Conservation (phyloP, 2,329 filamentous ascomycete species). For the Leptoxyphium fumago region DNA sequence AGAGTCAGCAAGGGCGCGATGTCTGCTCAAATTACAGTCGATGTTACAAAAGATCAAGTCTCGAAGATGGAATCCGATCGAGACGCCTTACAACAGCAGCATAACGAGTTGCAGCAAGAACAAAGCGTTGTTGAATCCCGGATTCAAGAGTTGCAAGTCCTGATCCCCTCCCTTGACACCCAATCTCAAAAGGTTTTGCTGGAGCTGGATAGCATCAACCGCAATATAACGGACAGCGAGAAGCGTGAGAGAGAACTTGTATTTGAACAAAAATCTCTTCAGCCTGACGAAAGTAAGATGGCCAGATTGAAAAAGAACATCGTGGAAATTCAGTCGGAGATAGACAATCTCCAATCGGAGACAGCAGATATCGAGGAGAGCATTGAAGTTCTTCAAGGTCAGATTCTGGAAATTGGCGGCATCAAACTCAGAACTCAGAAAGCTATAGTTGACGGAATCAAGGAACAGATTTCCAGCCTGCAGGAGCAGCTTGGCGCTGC, state of each 20-base stretch:
- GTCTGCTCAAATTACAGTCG: slow-evolving; percentile 87
- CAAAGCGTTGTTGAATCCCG: slow-evolving; percentile 64
- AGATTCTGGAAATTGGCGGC: slow-evolving; percentile 96
- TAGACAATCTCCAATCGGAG: slow-evolving; percentile 65
- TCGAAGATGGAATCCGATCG: slow-evolving; percentile 73
- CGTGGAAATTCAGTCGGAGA: slow-evolving; percentile 56
- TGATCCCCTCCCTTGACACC: slow-evolving; percentile 75
- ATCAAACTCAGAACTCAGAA: slow-evolving; percentile 84
- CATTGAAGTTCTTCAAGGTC: slow-evolving; percentile 83
- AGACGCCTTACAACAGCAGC: slow-evolving; percentile 69
- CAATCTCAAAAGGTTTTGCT: slow-evolving; percentile 81
- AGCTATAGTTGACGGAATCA: slow-evolving; percentile 75
- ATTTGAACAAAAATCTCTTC: slow-evolving; percentile 66
- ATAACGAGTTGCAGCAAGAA: slow-evolving; percentile 70
- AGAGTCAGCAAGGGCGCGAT: slow-evolving; percentile 84
- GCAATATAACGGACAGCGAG: slow-evolving; percentile 70
- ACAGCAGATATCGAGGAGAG: slow-evolving; percentile 84
- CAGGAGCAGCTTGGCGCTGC: slow-evolving; percentile 72
- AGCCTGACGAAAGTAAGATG: slow-evolving; percentile 63
- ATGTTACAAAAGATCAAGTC: slow-evolving; percentile 79
- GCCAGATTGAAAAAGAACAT: slow-evolving; percentile 65
- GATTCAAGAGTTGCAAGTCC: slow-evolving; percentile 56
- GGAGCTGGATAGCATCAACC: slow-evolving; percentile 74
- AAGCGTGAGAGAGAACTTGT: slow-evolving; percentile 73
- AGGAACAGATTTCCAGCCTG: slow-evolving; percentile 68